Evolutionary conservation across 2,329 filamentous ascomycete genomes (phyloP), one percentile per base, ranked within the genome.

Genomic region (Colletotrichum spaethianum): DNA sequence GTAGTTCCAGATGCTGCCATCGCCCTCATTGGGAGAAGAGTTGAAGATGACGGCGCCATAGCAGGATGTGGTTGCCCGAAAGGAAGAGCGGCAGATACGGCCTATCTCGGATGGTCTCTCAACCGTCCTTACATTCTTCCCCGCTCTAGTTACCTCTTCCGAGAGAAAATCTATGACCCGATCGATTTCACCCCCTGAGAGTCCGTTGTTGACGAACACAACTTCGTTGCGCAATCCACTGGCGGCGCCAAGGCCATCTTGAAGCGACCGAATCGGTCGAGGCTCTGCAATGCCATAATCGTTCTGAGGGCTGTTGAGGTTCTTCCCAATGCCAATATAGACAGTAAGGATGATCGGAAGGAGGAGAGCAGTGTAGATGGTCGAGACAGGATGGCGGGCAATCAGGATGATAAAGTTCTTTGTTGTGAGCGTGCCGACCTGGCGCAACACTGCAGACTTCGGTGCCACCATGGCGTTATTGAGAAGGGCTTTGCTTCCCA

Each of bases 281-380:
- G 90, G 80, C 0, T 86, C 79, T 55, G 92, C 93, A 75, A 98
- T 91, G 53, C 95, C 95, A 77, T 88, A 97, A 3, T 87, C 83
- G 1, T 93, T 92, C 1, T 93, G 92, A 0, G 94, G 92, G 4
- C 95, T 89, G 77, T 97, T 96, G 74, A 98, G 89, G 79, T 95
- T 95, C 75, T 93, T 92, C 12, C 94, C 92, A 80, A 93, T 96
- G 61, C 85, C 88, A 67, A 93, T 85, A 75, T 92, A 90, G 23
- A 87, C 81, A 48, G 88, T 86, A 57, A 93, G 82, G 40, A 88
- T 77, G 28, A 92, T 81, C 1, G 91, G 91, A 0, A 92, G 83
- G 20, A 92, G 36, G 50, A 93, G 86, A 3, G 90, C 88, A 75
- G 90, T 88, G 73, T 90, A 81, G 56, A 86, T 72, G 1, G 89